These are phyloP conservation scores for Mytilinidion resinicola DNA, from an alignment of 495 filamentous ascomycete species.

Conservation along the genomic window DNA sequence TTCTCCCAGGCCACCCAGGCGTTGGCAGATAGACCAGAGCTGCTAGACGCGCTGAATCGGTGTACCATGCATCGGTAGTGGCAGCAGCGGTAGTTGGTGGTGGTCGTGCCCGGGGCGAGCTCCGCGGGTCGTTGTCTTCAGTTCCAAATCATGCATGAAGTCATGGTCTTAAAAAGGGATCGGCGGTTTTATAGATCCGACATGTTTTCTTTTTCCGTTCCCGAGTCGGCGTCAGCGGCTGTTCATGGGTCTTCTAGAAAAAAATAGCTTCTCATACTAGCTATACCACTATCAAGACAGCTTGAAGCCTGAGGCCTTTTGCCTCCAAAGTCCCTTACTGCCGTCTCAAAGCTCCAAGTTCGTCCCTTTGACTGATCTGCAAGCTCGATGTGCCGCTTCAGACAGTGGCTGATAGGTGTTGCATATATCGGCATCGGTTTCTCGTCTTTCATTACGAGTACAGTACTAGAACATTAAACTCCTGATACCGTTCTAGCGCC, in stretches of 20 bases:
- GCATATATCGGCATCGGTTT: too few species aligned
- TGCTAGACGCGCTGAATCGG: conserved; percentile 76
- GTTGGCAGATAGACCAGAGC: conserved; percentile 73
- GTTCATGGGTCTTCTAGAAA: background rate
- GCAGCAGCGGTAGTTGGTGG: background rate
- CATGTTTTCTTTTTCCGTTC: conserved; percentile 4
- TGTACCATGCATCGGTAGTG: conserved; percentile 56
- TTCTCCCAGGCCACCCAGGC: conserved; percentile 73
- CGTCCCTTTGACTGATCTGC: too few species aligned
- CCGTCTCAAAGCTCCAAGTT: too few species aligned
- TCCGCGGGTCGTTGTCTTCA: conserved; percentile 1
- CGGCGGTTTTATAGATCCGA: conserved; percentile 12
- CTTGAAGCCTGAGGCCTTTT: too few species aligned
- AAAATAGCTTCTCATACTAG: background rate
- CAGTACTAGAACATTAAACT: too few species aligned
- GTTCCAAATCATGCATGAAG: conserved; percentile 17
- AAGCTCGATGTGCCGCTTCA: too few species aligned
- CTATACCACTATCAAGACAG: too few species aligned
- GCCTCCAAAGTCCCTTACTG: too few species aligned
- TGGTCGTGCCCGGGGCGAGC: background rate
- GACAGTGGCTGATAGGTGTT: too few species aligned
- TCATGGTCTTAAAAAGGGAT: conserved; percentile 15
- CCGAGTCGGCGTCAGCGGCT: conserved; percentile 6
- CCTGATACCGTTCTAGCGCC: too few species aligned
- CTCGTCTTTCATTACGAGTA: too few species aligned